These are phyloP conservation scores for Balamuthia mandrillaris DNA, from an alignment of 208 protist species.

Conservation along the genomic window DNA sequence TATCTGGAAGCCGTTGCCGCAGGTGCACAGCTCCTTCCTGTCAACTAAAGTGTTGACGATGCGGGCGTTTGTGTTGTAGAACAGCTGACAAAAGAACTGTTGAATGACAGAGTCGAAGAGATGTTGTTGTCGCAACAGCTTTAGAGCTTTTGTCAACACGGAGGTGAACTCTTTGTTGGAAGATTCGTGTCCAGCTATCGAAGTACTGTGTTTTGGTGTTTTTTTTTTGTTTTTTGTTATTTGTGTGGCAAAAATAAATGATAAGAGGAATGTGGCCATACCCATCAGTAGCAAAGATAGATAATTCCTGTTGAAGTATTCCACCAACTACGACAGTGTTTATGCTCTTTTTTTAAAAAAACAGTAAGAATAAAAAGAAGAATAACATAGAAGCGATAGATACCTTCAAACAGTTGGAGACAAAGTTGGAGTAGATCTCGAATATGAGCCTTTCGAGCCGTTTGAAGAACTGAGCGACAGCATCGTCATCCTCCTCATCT, in stretches of 20 bases:
- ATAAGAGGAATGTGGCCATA: neutral
- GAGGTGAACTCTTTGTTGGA: neutral
- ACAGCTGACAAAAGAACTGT: constrained; percentile 31
- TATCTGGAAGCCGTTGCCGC: constrained; percentile 12
- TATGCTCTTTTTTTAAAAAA: too few relatives aligned
- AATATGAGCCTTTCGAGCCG: constrained; percentile 14
- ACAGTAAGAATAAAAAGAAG: neutral
- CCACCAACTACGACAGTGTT: neutral
- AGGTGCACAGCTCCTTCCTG: neutral
- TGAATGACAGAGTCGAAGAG: constrained; percentile 6
- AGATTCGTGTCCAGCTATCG: too few relatives aligned
- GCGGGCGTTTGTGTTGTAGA: constrained; percentile 29
- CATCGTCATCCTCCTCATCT: constrained; percentile 8
- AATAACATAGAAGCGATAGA: neutral
- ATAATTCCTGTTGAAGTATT: neutral
- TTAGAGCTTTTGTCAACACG: neutral
- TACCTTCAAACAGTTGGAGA: neutral
- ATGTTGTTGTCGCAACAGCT: constrained; percentile 3
- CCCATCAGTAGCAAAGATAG: neutral
- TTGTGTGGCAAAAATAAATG: neutral
- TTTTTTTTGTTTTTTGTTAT: neutral
- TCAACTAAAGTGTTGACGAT: constrained; percentile 3
- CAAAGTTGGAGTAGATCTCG: constrained; percentile 19
- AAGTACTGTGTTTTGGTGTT: constrained; percentile 12
- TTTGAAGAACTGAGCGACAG: constrained; percentile 14